Percentiles rank a stretch among this genome's conserved stretches.
Evolutionary conservation across 768 basidiomycete genomes (phyloP).

Genomic region (Termitomyces sp.): DNA sequence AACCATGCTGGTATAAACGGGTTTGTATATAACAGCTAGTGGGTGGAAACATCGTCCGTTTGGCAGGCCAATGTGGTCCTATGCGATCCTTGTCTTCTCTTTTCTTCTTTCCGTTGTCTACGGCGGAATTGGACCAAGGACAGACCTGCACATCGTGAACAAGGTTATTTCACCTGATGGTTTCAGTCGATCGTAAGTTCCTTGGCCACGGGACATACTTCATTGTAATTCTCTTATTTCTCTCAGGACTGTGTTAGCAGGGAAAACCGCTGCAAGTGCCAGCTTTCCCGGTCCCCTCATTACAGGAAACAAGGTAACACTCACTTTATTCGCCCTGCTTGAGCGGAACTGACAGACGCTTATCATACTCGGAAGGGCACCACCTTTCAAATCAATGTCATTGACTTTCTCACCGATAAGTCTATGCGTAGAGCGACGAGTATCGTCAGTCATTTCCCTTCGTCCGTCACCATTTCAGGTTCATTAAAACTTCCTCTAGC

Average conservation of each 20-base stretch:
- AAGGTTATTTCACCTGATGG: not conserved
- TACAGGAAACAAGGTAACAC: not conserved
- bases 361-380: not conserved
- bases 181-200: not conserved
- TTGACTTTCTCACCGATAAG: not conserved
- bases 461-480: not conserved
- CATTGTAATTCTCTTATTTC: not conserved
- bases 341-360: not conserved
- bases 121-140: not conserved
- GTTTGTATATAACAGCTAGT: not conserved
- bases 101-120: not conserved
- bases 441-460: not conserved
- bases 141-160: not conserved
- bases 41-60: not conserved
- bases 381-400: not conserved
- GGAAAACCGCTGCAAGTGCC: not conserved
- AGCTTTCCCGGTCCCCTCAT: constrained; percentile 1
- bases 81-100: not conserved
- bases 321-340: not conserved
- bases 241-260: constrained; percentile 1
- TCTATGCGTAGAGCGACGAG: constrained; percentile 1
- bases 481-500: not conserved
- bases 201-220: not conserved
- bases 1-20: not conserved
- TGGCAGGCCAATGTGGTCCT: not conserved